phyloP scores from a whole-genome alignment of 2,329 filamentous ascomycete species.

The Microdochium nivale region DNA sequence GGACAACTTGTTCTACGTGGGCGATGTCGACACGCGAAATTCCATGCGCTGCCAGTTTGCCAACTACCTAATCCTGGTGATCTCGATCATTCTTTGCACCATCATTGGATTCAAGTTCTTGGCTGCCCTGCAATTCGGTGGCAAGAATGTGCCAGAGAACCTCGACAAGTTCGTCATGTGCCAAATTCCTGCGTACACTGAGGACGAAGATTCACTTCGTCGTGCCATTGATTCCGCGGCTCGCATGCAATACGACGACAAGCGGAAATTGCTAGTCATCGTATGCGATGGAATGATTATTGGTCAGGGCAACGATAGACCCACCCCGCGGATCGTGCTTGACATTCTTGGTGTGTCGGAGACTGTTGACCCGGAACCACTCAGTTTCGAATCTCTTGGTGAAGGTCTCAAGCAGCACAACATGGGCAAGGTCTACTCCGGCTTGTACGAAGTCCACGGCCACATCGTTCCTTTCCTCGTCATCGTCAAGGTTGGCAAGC shows the following conservation, averaged over 20 bases:
- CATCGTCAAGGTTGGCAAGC: slow-evolving; percentile 94
- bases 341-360: slow-evolving; percentile 95
- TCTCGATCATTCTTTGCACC: slow-evolving; percentile 69
- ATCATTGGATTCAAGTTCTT: slow-evolving; percentile 96
- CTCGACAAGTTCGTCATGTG: slow-evolving; percentile 98
- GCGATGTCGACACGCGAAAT: slow-evolving; percentile 83
- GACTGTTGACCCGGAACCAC: slow-evolving; percentile 84
- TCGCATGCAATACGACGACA: slow-evolving; percentile 94
- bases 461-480: slow-evolving; percentile 98
- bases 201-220: slow-evolving; percentile 94
- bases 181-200: slow-evolving; percentile 94
- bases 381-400: slow-evolving; percentile 93
- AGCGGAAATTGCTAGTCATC: slow-evolving; percentile 88
- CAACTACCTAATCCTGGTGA: slow-evolving; percentile 78
- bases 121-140: slow-evolving; percentile 87
- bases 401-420: slow-evolving; percentile 98
- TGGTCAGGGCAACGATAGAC: slow-evolving; percentile 92
- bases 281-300: slow-evolving; percentile 99
- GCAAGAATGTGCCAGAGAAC: slow-evolving; percentile 87
- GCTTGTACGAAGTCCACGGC: slow-evolving; percentile 93
- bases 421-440: slow-evolving; percentile 98
- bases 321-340: slow-evolving; percentile 89
- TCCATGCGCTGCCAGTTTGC: slow-evolving; percentile 80
- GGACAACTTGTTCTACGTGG: slow-evolving; percentile 91
- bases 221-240: slow-evolving; percentile 95